Base-by-base conservation (phyloP, 306 rosid genomes). In the Quercus rubra region DNA sequence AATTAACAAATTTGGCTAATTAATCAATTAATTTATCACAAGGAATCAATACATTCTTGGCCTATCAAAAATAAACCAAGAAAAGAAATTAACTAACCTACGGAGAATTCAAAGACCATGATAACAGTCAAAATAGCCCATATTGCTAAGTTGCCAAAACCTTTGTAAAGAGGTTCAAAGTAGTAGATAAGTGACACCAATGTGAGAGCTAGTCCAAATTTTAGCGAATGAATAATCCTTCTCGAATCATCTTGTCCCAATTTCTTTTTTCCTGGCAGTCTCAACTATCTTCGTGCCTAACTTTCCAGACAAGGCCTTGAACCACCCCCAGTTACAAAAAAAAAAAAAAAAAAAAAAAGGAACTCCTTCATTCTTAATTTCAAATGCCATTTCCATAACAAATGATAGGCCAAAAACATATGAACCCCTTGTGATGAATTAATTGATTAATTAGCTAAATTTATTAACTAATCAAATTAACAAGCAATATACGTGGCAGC, bases 191-290 rank as follows among this genome's bases (percentile, higher is more conserved):
- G 1, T 0, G 88, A 82, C 41, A 82, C 85, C 19, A 82, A n/a
- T 4, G 82, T 79, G 6, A 87, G 58, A 17, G 88, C 73, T 11
- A 87, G 23, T 33, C 80, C 88, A 15, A 85, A 83, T 82, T 87
- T 87, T 2, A 82, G 59, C 30, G 86, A 73, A 75, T 87, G 88
- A 77, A 77, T 77, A 30, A 80, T 66, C 69, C 83, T 79, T 76
- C 86, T 85, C 5, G 88, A 87, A 78, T 87, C 91, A 5, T 87
- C 88, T 77, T 85, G 56, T 73, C 87, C 88, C 5, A 82, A 2
- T 69, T 85, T 74, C 82, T 85, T 85, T 54, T 66, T 77, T 64
- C 81, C 55, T 46, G 35, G 80, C 20, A 43, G 59, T 18, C 4
- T 72, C 49, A 1, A 56, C 11, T 23, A 67, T 38, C 20, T 55